Base-by-base conservation (phyloP, 2,329 filamentous ascomycete genomes). In the Pseudopyricularia javanii region DNA sequence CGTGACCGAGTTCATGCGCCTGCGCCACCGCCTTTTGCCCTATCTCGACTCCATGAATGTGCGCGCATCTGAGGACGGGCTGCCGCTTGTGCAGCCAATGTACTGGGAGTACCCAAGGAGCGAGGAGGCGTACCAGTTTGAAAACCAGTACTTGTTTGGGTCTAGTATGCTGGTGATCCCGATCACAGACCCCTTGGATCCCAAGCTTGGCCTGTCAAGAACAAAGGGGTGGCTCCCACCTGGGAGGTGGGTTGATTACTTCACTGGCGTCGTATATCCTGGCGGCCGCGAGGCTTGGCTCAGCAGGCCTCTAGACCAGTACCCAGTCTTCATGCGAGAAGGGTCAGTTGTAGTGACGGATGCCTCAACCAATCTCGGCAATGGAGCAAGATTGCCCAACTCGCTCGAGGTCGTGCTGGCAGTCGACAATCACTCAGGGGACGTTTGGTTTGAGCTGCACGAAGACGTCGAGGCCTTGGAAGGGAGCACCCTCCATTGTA, bases 141-240 rank as follows among this genome's bases (percentile, higher is more conserved):
- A 73, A 0, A 83, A 81, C 56, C 70, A 83, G 60, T 84, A 76
- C 61, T 72, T 71, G 57, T 83, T 83, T 57, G 81, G 80, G 2
- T 70, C 72, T 0, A 68, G 76, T 26, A 62, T 84, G 14, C 63
- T 84, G 3, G 76, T 82, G 0, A 71, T 71, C 0, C 80, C 81
- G 0, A 74, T 84, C 47, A 77, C 76, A 1, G 65, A 67, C 6
- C 78, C 78, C 0, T 68, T 73, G 24, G 70, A 77, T 57, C 57
- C 54, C 2, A 64, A 61, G 22, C 76, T 76, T 0, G 70, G 73
- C 14, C 66, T 75, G 26, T 76, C 69, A 2, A 65, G 66, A 7
- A 72, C 73, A 0, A 71, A 73, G 26, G 73, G 71, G 0, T 85
- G 81, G 81, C 62, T 85, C 0, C 80, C 81, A 3, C 71, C 71